Conservation (phyloP, 306 rosid genomes). For the Trichosanthes cucumerina region DNA sequence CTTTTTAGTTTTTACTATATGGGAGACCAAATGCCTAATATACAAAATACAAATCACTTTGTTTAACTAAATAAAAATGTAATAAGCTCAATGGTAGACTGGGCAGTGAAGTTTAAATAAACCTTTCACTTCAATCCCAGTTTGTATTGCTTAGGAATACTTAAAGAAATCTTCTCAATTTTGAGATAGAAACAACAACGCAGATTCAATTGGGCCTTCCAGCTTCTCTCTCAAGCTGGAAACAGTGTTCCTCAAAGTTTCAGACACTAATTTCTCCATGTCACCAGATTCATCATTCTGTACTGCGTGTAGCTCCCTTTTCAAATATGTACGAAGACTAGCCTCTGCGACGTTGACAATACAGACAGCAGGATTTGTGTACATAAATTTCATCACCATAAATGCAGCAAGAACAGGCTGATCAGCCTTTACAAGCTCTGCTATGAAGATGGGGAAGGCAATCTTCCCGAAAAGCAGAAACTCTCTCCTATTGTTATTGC, state of each 20-base stretch:
- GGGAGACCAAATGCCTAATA: not conserved
- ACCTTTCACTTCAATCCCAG: not conserved
- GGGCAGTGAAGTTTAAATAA: not conserved
- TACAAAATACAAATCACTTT: slow-evolving; percentile 4
- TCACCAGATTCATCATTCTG: slow-evolving; percentile 27
- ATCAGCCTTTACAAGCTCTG: slow-evolving; percentile 82
- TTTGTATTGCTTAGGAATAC: not conserved
- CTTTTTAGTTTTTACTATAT: not conserved
- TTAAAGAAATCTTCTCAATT: not conserved
- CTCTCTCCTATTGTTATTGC: slow-evolving; percentile 27
- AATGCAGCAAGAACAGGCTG: slow-evolving; percentile 82
- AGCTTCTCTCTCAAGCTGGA: slow-evolving; percentile 41
- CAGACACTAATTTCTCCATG: slow-evolving; percentile 25
- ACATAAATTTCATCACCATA: slow-evolving; percentile 68
- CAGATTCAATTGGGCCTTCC: slow-evolving; percentile 37
- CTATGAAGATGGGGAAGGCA: slow-evolving; percentile 52
- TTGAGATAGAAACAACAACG: slow-evolving; percentile 22
- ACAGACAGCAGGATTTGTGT: slow-evolving; percentile 51
- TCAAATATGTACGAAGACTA: slow-evolving; percentile 54
- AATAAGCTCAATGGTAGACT: not conserved
- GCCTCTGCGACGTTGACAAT: slow-evolving; percentile 61
- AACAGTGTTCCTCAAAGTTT: slow-evolving; percentile 41
- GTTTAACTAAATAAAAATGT: not conserved
- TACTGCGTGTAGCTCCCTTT: slow-evolving; percentile 48
- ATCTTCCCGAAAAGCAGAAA: slow-evolving; percentile 37